Evolutionary conservation across 257 asterid genomes (phyloP).

Genomic region (Prunella vulgaris): DNA sequence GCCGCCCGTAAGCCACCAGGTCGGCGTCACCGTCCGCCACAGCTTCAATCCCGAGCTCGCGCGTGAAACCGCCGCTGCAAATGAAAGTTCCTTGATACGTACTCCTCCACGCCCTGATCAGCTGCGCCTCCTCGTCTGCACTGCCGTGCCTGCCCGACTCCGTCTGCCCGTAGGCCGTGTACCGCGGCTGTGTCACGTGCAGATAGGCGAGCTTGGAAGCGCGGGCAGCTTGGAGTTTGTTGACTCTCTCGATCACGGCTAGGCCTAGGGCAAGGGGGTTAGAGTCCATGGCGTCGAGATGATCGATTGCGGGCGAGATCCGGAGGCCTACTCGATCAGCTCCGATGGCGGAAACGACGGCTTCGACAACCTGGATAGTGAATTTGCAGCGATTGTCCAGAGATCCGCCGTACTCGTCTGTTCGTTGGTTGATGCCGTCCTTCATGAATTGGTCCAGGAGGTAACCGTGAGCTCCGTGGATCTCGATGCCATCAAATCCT

Average conservation of each 20-base stretch:
- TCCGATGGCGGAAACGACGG: slow-evolving; percentile 68
- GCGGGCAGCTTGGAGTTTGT: slow-evolving; percentile 43
- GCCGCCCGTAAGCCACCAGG: slow-evolving; percentile 59
- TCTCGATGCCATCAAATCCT: slow-evolving; percentile 92
- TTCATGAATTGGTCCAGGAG: slow-evolving; percentile 86
- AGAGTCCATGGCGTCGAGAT: slow-evolving; percentile 85
- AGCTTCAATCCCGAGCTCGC: slow-evolving; percentile 55
- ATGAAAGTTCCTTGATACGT: slow-evolving; percentile 63
- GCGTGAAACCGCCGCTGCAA: slow-evolving; percentile 64
- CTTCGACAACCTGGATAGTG: slow-evolving; percentile 50
- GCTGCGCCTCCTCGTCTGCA: slow-evolving; percentile 60
- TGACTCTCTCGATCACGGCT: slow-evolving; percentile 64
- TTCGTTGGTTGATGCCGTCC: slow-evolving; percentile 78
- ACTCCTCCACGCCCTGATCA: slow-evolving; percentile 55
- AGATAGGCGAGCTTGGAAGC: slow-evolving; percentile 61
- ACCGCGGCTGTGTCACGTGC: slow-evolving; percentile 90
- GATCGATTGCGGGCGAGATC: slow-evolving; percentile 92
- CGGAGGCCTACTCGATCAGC: slow-evolving; percentile 71
- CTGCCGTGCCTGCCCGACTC: slow-evolving; percentile 70
- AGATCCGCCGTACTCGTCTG: slow-evolving; percentile 86
- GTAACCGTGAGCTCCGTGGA: slow-evolving; percentile 96
- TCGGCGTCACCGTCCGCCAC: slow-evolving; percentile 54
- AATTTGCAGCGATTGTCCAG: slow-evolving; percentile 71
- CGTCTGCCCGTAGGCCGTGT: slow-evolving; percentile 69
- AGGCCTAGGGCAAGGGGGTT: slow-evolving; percentile 71